Conservation (phyloP, 176 grass and related monocot genomes). For the Calamus simplicifolius region DNA sequence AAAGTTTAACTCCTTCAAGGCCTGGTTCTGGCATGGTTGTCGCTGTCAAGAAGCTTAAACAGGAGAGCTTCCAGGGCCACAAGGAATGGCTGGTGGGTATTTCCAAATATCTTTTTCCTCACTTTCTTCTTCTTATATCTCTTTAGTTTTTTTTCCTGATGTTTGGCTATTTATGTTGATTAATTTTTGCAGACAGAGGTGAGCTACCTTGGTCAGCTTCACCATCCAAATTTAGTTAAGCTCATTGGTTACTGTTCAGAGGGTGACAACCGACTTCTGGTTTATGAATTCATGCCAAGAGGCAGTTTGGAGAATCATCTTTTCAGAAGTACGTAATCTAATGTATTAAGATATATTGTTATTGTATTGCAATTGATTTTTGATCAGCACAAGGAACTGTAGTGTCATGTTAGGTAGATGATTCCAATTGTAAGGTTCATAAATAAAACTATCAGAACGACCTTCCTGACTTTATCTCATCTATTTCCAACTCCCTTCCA, state of each 20-base stretch:
- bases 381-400: no score
- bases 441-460: no score
- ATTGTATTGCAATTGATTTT: no score
- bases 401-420: no score
- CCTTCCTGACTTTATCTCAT: no score
- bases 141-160: constrained; percentile 1
- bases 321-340: constrained; percentile 59
- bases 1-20: constrained; percentile 53
- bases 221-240: constrained; percentile 82
- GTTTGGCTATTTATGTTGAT: constrained; percentile 11
- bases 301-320: constrained; percentile 97
- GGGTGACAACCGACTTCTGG: constrained; percentile 72
- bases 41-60: constrained; percentile 92
- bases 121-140: constrained; percentile 2
- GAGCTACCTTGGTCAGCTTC: constrained; percentile 83
- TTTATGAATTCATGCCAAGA: constrained; percentile 85
- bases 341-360: no score
- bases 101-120: constrained; percentile 17
- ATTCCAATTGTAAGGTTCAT: no score
- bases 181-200: constrained; percentile 68
- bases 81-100: constrained; percentile 87
- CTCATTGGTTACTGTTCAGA: constrained; percentile 89
- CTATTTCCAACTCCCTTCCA: no score
- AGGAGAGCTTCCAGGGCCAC: constrained; percentile 90
- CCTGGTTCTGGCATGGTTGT: constrained; percentile 68